Percentiles rank a stretch among this genome's conserved stretches.
Evolutionary conservation across 805 yeast genomes (phyloP).

Genomic region (Yamadazyma tumulicola): DNA sequence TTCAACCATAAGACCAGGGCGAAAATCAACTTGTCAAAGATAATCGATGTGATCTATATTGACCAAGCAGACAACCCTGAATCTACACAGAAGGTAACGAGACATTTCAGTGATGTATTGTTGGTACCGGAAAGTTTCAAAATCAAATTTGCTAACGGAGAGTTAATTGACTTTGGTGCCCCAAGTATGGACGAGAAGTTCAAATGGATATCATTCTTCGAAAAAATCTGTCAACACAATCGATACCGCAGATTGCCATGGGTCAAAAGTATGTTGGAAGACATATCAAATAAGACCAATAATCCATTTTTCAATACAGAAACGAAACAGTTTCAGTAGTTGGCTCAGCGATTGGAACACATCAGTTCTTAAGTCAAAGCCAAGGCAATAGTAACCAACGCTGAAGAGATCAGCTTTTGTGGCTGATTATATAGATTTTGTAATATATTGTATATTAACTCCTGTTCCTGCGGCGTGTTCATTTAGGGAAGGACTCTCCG

Average conservation of each 20-base stretch:
- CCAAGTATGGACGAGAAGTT: conserved; percentile 59
- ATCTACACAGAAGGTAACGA: conserved; percentile 27
- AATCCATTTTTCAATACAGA: conserved; percentile 9
- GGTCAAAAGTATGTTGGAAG: conserved; percentile 47
- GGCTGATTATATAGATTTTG: too few species aligned
- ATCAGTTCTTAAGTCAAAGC: too few species aligned
- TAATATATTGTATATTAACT: too few species aligned
- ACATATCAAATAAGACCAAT: conserved; percentile 6
- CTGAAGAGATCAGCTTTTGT: too few species aligned
- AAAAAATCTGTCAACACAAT: conserved; percentile 53
- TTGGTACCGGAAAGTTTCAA: conserved; percentile 72
- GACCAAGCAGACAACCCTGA: conserved; percentile 33
- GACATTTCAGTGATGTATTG: conserved; percentile 72
- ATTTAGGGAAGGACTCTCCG: too few species aligned
- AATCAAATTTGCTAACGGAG: conserved; percentile 73
- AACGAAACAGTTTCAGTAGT: conserved; percentile 7
- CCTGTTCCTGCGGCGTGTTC: too few species aligned
- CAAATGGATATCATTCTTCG: conserved; percentile 63
- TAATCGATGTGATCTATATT: conserved; percentile 47
- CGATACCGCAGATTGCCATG: conserved; percentile 57
- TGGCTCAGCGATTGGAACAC: too few species aligned
- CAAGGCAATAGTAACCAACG: too few species aligned
- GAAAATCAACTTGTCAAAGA: conserved; percentile 70
- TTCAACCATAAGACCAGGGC: conserved; percentile 66
- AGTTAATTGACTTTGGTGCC: conserved; percentile 81